Evolutionary conservation across 352 stramenopile genomes (phyloP).

Genomic region (Phytopythium mirpurense): DNA sequence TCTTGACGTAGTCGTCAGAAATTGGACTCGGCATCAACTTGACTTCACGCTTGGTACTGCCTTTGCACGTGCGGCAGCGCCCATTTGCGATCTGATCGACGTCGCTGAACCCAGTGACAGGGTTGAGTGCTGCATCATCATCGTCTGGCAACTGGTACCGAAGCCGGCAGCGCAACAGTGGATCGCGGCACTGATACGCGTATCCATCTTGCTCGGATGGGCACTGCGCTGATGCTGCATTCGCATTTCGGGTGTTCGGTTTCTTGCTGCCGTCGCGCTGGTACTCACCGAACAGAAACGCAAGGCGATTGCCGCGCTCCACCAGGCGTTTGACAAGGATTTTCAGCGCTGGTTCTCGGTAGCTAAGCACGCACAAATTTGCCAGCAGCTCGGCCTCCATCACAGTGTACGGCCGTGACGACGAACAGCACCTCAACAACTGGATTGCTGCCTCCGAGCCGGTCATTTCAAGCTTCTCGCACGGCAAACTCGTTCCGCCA

Average conservation of each 20-base stretch:
- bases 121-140: not conserved
- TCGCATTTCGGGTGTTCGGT: too few relatives aligned
- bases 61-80: not conserved
- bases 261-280: too few relatives aligned
- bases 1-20: not conserved
- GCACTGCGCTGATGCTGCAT: not conserved
- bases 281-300: constrained; percentile 9
- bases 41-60: not conserved
- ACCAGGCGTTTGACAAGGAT: constrained; percentile 11
- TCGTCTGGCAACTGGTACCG: not conserved
- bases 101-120: not conserved
- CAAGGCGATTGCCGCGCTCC: constrained; percentile 9
- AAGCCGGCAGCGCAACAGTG: not conserved
- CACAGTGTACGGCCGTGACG: constrained; percentile 13
- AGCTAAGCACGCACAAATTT: constrained; percentile 13
- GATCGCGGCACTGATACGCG: not conserved
- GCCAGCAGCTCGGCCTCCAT: constrained; percentile 10
- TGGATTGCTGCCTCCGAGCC: constrained; percentile 25
- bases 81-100: not conserved
- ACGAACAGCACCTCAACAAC: constrained; percentile 20
- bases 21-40: not conserved
- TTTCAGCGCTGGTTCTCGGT: constrained; percentile 13
- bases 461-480: constrained; percentile 18
- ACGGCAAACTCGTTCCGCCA: constrained; percentile 10
- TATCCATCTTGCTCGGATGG: constrained; percentile 18